Evolutionary conservation across 768 basidiomycete species (phyloP), one percentile per base, ranked within the genome.

Genomic region (Cantharellus cinnabarinus): DNA sequence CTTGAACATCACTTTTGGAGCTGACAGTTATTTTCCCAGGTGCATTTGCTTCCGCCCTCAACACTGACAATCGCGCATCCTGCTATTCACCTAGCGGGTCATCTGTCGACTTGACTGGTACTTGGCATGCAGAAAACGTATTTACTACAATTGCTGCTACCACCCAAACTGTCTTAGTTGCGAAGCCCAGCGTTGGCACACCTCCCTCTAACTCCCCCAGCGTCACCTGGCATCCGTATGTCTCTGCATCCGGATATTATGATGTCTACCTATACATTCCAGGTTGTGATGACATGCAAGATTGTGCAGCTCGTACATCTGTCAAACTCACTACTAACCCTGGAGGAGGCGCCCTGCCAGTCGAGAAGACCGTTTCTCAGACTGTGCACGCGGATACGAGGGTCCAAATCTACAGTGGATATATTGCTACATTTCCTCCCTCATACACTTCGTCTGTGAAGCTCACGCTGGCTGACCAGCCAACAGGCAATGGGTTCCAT

Each of bases 171-270:
- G 82, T 91, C 52, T 77, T 91, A 15, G 76, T 82, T 34, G 77
- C 90, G 14, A 72, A 72, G 0, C 77, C 90, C 7, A 64, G 73
- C 39, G 83, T 85, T 40, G 82, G 80, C 14, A 82, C 84, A 0
- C 64, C 79, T 1, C 59, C 81, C 2, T 66, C 77, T 1, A 69
- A 76, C 38, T 79, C 78, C n/a, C 88, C 95, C 10, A 81, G 77
- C 41, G 79, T 94, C 67, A 91, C 86, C 0, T 95, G 89, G 83
- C 76, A 79, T 69, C 93, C 93, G 0, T 90, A 89, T 65, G 83
- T 98, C n/a, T 88, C 88, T 0, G 83, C 87, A 5, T 77, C 85
- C 2, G 95, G 91, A 40, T 72, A 79, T 61, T 99, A 99, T 70
- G 78, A 83, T 48, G 74, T 98, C 63, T 85, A 83, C 69, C 67